phyloP scores from a whole-genome alignment of 164 flowering plant species.

The Stephania cephalantha region DNA sequence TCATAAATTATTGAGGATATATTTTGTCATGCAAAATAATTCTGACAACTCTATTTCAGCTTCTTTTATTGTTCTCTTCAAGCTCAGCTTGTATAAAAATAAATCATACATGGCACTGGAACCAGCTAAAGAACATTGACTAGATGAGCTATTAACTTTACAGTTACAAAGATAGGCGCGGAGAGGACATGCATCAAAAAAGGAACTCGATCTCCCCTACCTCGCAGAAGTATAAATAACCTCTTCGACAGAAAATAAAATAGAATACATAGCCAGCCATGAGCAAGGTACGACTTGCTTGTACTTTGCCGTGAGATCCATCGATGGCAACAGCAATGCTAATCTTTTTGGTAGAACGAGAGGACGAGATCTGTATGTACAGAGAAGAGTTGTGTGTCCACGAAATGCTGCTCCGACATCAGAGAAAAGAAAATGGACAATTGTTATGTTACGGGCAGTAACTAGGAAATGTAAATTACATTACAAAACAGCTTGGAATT shows the following conservation, averaged over 20 bases:
- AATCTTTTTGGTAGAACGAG: conserved; percentile 89
- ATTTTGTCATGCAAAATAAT: no score
- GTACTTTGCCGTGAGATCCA: conserved; percentile 7
- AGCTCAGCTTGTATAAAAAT: background rate
- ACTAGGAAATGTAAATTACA: background rate
- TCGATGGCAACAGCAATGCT: conserved; percentile 16
- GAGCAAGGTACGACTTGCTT: conserved; percentile 10
- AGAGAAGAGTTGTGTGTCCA: conserved; percentile 96
- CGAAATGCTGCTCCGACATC: conserved; percentile 56
- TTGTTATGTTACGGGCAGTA: conserved; percentile 8
- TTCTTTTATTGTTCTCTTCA: background rate
- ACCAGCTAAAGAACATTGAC: conserved; percentile 1
- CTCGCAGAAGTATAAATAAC: background rate
- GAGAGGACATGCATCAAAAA: background rate
- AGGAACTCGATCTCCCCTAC: background rate
- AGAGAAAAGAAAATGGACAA: background rate
- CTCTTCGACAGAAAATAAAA: background rate
- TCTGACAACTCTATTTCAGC: background rate
- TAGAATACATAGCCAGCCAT: conserved; percentile 25
- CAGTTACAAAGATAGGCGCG: background rate
- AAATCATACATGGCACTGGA: background rate
- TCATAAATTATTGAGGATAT: no score
- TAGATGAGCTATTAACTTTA: background rate
- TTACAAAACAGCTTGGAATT: conserved; percentile 3
- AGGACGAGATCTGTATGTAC: conserved; percentile 97